A percentile compares a stretch with the other conserved stretches of the same genome.
Conservation (phyloP, 2,329 filamentous ascomycete species). For the Camillea tinctor region DNA sequence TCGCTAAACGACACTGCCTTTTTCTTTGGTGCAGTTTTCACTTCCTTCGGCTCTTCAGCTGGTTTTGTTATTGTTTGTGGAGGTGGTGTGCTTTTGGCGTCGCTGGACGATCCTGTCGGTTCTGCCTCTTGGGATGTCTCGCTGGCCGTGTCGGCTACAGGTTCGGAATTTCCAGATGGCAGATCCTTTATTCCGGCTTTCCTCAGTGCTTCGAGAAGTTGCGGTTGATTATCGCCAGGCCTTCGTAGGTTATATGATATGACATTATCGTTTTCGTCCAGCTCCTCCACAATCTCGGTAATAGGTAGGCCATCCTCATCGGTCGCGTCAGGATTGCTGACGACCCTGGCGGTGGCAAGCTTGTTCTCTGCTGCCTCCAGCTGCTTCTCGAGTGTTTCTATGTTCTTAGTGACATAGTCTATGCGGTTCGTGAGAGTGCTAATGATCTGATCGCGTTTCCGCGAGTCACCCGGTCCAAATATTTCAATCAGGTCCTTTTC, state of each 20-base stretch:
- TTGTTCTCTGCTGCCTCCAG: constrained; percentile 66
- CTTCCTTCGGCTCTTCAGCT: constrained; percentile 4
- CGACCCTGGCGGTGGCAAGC: constrained; percentile 60
- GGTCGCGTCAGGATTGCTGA: constrained; percentile 58
- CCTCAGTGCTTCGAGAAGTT: constrained; percentile 69
- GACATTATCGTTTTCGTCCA: constrained; percentile 88
- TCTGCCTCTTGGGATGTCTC: constrained; percentile 17
- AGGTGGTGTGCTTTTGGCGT: not conserved
- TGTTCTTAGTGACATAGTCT: constrained; percentile 86
- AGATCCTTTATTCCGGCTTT: constrained; percentile 68
- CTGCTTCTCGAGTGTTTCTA: constrained; percentile 59
- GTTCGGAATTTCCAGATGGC: constrained; percentile 25
- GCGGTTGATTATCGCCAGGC: constrained; percentile 66
- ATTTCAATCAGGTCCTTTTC: constrained; percentile 55
- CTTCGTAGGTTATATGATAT: constrained; percentile 64
- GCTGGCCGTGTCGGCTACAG: constrained; percentile 12
- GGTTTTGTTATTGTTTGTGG: constrained; percentile 2
- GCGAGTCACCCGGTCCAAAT: constrained; percentile 43
- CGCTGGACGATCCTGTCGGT: constrained; percentile 2
- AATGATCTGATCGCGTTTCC: constrained; percentile 62
- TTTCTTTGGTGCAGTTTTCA: constrained; percentile 30
- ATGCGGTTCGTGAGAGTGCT: constrained; percentile 71
- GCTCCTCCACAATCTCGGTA: constrained; percentile 86
- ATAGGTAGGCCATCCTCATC: constrained; percentile 74
- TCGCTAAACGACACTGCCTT: constrained; percentile 65